Evolutionary conservation across 768 basidiomycete genomes (phyloP).

Genomic region (Lentinula aciculospora): DNA sequence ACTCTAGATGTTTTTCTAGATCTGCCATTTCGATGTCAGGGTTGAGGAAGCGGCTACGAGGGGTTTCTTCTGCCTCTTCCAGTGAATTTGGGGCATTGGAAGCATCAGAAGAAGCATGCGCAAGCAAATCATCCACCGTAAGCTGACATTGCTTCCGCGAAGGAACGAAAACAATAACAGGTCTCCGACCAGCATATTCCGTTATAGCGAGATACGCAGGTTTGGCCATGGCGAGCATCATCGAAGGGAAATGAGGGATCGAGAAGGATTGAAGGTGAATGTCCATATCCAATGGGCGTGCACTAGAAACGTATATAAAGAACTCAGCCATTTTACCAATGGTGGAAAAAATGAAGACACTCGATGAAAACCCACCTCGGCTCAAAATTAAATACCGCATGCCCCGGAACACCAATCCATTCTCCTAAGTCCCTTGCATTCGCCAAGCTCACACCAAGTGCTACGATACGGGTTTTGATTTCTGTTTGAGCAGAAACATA

Average conservation of each 20-base stretch:
- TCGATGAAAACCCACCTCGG: conserved; percentile 66
- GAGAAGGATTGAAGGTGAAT: conserved; percentile 95
- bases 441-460: conserved; percentile 90
- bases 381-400: conserved; percentile 97
- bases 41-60: conserved; percentile 79
- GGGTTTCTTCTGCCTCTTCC: too few species aligned
- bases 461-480: conserved; percentile 88
- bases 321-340: neutral
- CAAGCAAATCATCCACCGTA: conserved; percentile 86
- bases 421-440: conserved; percentile 95
- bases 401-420: conserved; percentile 93
- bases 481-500: conserved; percentile 95
- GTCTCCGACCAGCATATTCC: conserved; percentile 81
- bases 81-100: conserved; percentile 33
- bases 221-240: conserved; percentile 99
- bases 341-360: too few species aligned
- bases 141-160: conserved; percentile 91
- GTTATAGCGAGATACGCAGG: conserved; percentile 91
- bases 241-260: conserved; percentile 95
- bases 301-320: conserved; percentile 35
- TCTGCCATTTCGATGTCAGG: conserved; percentile 69
- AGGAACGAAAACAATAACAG: conserved; percentile 89
- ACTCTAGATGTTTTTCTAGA: conserved; percentile 84
- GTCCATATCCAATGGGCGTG: conserved; percentile 95
- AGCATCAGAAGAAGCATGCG: conserved; percentile 85